Percentiles rank a stretch among this genome's conserved stretches.
phyloP scores from a whole-genome alignment of 345 rosid genomes.

The Salix koriyanagi region DNA sequence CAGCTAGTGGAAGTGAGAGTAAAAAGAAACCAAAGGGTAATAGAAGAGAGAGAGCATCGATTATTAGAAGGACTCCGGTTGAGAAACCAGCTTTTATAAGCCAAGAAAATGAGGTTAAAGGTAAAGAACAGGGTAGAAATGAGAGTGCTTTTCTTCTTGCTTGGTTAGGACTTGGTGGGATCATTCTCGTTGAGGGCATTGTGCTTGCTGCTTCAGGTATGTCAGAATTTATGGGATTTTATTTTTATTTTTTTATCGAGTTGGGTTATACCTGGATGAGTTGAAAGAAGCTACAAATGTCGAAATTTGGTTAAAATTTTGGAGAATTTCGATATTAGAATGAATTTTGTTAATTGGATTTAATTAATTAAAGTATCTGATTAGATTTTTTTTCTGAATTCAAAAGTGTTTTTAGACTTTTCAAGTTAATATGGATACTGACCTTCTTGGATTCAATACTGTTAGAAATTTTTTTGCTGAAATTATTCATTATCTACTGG shows the following conservation, averaged over 20 bases:
- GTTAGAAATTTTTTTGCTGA: not conserved
- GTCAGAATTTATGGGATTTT: not conserved
- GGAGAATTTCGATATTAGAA: not conserved
- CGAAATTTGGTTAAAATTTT: not conserved
- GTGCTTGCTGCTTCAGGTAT: constrained; percentile 76
- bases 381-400: not conserved
- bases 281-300: not conserved
- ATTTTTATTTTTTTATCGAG: not conserved
- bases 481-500: no score
- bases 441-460: not conserved
- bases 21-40: constrained; percentile 47
- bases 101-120: constrained; percentile 50
- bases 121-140: constrained; percentile 51
- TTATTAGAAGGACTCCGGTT: constrained; percentile 59
- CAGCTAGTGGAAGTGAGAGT: constrained; percentile 2
- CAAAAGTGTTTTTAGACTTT: not conserved
- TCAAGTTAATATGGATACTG: not conserved
- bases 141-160: constrained; percentile 87
- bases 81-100: constrained; percentile 54
- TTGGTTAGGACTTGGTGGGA: constrained; percentile 76
- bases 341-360: not conserved
- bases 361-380: not conserved
- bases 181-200: constrained; percentile 68
- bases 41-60: constrained; percentile 48
- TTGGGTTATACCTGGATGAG: not conserved